Evolutionary conservation across 345 rosid genomes (phyloP), one percentile per base, ranked within the genome.

Genomic region (Aquilaria sinensis): DNA sequence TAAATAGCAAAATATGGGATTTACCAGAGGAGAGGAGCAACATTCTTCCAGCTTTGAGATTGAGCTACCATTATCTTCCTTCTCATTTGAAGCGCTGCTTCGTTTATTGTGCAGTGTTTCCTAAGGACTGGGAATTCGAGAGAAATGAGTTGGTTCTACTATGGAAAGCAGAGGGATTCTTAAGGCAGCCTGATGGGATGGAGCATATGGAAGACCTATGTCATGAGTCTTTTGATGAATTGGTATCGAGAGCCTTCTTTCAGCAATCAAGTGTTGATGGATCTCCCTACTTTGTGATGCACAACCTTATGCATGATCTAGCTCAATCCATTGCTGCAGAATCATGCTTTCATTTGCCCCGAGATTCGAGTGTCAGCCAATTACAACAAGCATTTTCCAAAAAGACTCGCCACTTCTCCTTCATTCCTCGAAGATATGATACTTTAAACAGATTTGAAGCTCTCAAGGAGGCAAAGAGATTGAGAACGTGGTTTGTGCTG

Each of bases 241-340:
- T 16, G 23, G 23, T 16, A 16, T 16, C 23, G 23, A 16, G 23
- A 16, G 23, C 23, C 23, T 16, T 16, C 23, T 16, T 16, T 16
- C 23, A 16, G 23, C 23, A 16, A 16, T 16, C 23, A 16, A 62
- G 6, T 46, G 64, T 9, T 30, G 49, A 2, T 3, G 5, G 0
- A 67, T 68, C 62, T 67, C 80, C 8, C 32, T 75, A 47, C 62
- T 77, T 13, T 76, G 67, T 66, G 61, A 75, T 78, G 79, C 79
- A 78, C 58, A 77, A 78, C 68, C 72, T 78, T 49, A 63, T 75
- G 67, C 71, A 69, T 69, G 82, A 78, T 66, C 53, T 78, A 70
- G 80, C 82, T 34, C 67, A 70, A 61, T 72, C 45, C 57, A 64
- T 70, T 50, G 70, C 80, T 9, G 71, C 76, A 61, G 74, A 72